Evolutionary conservation across 805 yeast species (phyloP).

Genomic region (Candida sphagnicola): DNA sequence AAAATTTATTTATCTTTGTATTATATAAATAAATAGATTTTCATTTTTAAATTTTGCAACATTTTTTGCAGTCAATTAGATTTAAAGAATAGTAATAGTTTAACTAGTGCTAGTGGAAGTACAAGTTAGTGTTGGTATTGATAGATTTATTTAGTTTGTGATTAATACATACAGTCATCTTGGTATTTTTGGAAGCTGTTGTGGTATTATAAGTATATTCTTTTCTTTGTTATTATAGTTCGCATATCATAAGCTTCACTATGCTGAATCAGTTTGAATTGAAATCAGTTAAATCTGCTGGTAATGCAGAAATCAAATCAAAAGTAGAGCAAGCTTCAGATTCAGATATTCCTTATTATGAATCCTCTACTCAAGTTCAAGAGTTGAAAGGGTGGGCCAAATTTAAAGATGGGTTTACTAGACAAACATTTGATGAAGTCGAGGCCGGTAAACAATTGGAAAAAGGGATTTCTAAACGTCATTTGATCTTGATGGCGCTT

Average conservation of each 20-base stretch:
- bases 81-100: too few relatives aligned
- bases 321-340: neutral
- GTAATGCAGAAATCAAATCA: neutral
- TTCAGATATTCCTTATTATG: slow-evolving; percentile 6
- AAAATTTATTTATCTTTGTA: neutral
- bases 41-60: neutral
- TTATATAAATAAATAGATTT: neutral
- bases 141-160: neutral
- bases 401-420: slow-evolving; percentile 27
- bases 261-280: slow-evolving; percentile 12
- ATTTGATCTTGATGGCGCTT: slow-evolving; percentile 32
- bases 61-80: neutral
- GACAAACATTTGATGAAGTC: slow-evolving; percentile 11
- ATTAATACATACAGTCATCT: too few relatives aligned
- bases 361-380: slow-evolving; percentile 7
- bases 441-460: slow-evolving; percentile 22
- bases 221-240: neutral
- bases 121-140: neutral
- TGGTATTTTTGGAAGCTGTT: neutral
- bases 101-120: too few relatives aligned
- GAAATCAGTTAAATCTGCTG: slow-evolving; percentile 13
- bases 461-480: slow-evolving; percentile 37
- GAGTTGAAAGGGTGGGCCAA: slow-evolving; percentile 17
- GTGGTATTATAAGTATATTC: neutral
- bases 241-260: neutral